Conservation (phyloP, 2,329 filamentous ascomycete species). For the Laburnicola sp. region DNA sequence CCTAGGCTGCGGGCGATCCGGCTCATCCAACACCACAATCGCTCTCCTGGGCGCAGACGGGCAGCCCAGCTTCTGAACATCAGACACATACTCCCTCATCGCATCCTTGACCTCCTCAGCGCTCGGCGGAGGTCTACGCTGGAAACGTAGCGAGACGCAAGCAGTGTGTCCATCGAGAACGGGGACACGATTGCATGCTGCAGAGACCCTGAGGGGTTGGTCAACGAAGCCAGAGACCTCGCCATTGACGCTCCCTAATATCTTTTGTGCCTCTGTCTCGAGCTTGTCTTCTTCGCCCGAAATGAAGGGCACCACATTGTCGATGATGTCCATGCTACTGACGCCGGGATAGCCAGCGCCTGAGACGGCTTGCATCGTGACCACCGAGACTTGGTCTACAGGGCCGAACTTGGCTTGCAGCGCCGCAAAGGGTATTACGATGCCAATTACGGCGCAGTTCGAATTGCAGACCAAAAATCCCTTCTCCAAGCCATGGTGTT, state of each 20-base stretch:
- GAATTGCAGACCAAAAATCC: slow-evolving; percentile 97
- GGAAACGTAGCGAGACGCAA: slow-evolving; percentile 87
- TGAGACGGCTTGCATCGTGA: slow-evolving; percentile 93
- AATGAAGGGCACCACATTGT: slow-evolving; percentile 95
- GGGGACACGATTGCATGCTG: slow-evolving; percentile 90
- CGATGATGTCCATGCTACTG: slow-evolving; percentile 89
- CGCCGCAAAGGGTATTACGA: slow-evolving; percentile 92
- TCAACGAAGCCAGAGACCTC: slow-evolving; percentile 75
- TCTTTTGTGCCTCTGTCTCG: slow-evolving; percentile 92
- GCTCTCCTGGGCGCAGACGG: slow-evolving; percentile 80
- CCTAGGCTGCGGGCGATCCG: slow-evolving; percentile 86
- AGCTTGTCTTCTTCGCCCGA: slow-evolving; percentile 94
- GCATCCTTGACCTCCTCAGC: slow-evolving; percentile 78
- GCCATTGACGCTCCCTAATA: slow-evolving; percentile 74
- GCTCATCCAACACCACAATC: slow-evolving; percentile 87
- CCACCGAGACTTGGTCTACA: slow-evolving; percentile 75
- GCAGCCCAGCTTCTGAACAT: slow-evolving; percentile 81
- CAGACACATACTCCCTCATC: slow-evolving; percentile 76
- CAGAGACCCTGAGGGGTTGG: slow-evolving; percentile 77
- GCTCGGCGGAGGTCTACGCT: slow-evolving; percentile 71
- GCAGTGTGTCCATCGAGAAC: slow-evolving; percentile 94
- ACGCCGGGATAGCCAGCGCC: slow-evolving; percentile 91
- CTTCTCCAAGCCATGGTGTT: slow-evolving; percentile 71
- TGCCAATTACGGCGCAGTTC: slow-evolving; percentile 95
- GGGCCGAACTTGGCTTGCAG: slow-evolving; percentile 84